Evolutionary conservation across 257 asterid species (phyloP).

Genomic region (Solanum sejunctum): DNA sequence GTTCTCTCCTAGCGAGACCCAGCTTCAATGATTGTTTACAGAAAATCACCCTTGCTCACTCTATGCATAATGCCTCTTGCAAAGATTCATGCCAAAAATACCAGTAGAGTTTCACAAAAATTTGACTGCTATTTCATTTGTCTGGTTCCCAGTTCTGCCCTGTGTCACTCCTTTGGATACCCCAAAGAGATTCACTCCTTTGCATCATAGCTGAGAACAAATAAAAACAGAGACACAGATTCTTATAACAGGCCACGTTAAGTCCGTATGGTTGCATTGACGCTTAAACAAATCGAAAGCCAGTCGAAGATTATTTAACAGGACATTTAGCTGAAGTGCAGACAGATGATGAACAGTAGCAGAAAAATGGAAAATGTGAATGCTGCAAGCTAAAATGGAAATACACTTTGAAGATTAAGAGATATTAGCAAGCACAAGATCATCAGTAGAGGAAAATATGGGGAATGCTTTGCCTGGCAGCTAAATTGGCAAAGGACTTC

Average conservation of each 20-base stretch:
- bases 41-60: not conserved
- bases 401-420: not conserved
- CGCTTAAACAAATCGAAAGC: not conserved
- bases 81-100: not conserved
- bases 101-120: not conserved
- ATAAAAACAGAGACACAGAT: not conserved
- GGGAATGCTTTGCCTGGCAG: not conserved
- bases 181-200: not conserved
- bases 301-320: not conserved
- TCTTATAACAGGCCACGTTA: not conserved
- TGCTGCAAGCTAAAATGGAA: not conserved
- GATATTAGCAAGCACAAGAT: not conserved
- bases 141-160: not conserved
- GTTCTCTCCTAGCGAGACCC: not conserved
- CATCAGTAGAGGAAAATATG: not conserved
- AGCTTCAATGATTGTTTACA: not conserved
- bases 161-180: not conserved
- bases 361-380: not conserved
- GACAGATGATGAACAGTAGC: not conserved
- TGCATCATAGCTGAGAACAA: constrained; percentile 8
- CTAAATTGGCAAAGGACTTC: not conserved
- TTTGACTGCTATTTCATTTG: not conserved
- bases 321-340: not conserved
- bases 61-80: not conserved
- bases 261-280: constrained; percentile 1